These are phyloP conservation scores for Kodamaea alishanica DNA, from an alignment of 1,139 yeast genomes.

Conservation along the genomic window DNA sequence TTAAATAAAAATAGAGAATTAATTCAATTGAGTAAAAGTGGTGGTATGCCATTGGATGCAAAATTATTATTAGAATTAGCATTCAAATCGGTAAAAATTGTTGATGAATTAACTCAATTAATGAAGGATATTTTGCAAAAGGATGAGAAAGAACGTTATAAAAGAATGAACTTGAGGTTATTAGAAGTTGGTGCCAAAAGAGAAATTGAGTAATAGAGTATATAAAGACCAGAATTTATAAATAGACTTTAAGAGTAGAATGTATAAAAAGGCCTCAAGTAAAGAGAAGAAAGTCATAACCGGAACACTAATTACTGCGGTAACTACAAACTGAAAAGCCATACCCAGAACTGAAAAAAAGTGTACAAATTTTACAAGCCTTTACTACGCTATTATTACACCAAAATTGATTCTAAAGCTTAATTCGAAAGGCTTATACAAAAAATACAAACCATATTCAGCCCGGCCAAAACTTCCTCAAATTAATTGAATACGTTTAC, in stretches of 20 bases:
- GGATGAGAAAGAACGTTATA: constrained; percentile 45
- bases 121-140: constrained; percentile 55
- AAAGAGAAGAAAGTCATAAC: constrained; percentile 1
- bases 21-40: constrained; percentile 85
- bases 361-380: too few relatives aligned
- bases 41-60: constrained; percentile 86
- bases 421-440: too few relatives aligned
- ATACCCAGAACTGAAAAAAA: too few relatives aligned
- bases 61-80: constrained; percentile 65
- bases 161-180: constrained; percentile 26
- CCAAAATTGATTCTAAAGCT: too few relatives aligned
- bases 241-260: background rate
- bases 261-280: background rate
- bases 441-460: too few relatives aligned
- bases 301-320: too few relatives aligned
- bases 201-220: constrained; percentile 9
- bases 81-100: constrained; percentile 60
- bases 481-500: too few relatives aligned
- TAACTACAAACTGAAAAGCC: too few relatives aligned
- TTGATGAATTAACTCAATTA: constrained; percentile 59
- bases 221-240: background rate
- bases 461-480: too few relatives aligned
- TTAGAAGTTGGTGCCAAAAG: constrained; percentile 41
- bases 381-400: too few relatives aligned
- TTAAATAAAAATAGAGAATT: constrained; percentile 85